Evolutionary conservation across 768 basidiomycete species (phyloP), one percentile per base, ranked within the genome.

Genomic region (Tephrocybe sp.): DNA sequence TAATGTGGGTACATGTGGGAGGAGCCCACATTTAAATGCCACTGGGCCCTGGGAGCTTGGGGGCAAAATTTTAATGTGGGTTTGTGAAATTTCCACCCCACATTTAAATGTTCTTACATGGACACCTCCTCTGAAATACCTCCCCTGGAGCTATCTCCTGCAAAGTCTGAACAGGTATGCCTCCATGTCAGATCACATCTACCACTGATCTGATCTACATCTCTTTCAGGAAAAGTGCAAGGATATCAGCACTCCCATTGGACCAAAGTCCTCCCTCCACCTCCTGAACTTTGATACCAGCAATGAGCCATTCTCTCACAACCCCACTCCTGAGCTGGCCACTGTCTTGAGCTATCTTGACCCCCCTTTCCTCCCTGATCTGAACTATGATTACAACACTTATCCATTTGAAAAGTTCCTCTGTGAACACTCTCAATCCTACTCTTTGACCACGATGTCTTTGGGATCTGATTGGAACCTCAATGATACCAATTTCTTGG

Each of bases 51-150:
- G n/a, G n/a, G n/a, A n/a, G n/a, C n/a, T n/a, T n/a, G n/a, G n/a
- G n/a, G n/a, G n/a, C n/a, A n/a, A n/a, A n/a, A n/a, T n/a, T n/a
- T n/a, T n/a, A n/a, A n/a, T n/a, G n/a, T n/a, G n/a, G n/a, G n/a
- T n/a, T n/a, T n/a, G n/a, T n/a, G n/a, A n/a, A n/a, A n/a, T n/a
- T n/a, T n/a, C n/a, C n/a, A n/a, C n/a, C n/a, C n/a, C n/a, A n/a
- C n/a, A n/a, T n/a, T n/a, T n/a, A n/a, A n/a, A n/a, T n/a, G n/a
- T n/a, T n/a, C n/a, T n/a, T n/a, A n/a, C n/a, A n/a, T n/a, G n/a
- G n/a, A n/a, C n/a, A n/a, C n/a, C n/a, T n/a, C 56, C 13, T 47
- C 49, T 2, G 55, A 60, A 13, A 65, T 63, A 26, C 64, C 64
- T 26, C 35, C 38, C 21, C 53, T 66, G 21, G 54, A 64, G 31